Evolutionary conservation across 163 green algal genomes (phyloP), one percentile per base, ranked within the genome.

Genomic region (Scenedesmus sp.): DNA sequence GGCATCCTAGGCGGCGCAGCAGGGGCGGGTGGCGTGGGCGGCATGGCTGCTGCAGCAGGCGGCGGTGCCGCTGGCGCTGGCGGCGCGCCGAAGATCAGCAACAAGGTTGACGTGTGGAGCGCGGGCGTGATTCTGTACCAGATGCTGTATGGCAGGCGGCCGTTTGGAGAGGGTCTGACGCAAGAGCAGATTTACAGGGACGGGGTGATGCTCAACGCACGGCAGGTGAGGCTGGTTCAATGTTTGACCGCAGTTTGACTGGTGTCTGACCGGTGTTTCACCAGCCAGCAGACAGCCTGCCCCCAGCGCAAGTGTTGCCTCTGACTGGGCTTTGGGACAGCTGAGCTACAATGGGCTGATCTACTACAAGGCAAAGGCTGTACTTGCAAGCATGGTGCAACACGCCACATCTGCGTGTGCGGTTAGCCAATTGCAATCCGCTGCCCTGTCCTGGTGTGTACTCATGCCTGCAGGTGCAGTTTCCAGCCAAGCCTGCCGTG

Each of bases 121-220:
- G 94, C 96, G 61, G 98, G 98, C 30, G 96, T 99, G 80, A 99
- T 99, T 73, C 93, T 99, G 68, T 99, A 97, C 91, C 96, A 99
- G 95, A 98, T 99, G 97, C 94, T 99, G 90, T 99, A 96, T 91
- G 98, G 98, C 43, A 93, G 88, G 80, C 95, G 98, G 43, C 98
- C 98, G 15, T 99, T 98, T 94, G 96, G 96, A 1, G 95, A 98
- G 92, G 94, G 95, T 22, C 94, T 96, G 92, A 95, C 83, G 35
- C 98, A 99, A 94, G 98, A 99, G 94, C 94, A 96, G 81, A 98
- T 99, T 53, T 93, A 99, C 91, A 93, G 97, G 4, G 97, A 99
- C 40, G 93, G 97, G 20, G 94, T 97, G 4, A 98, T 99, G 93
- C 93, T 97, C 2, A 96, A 97, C 43, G 97, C 96, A 9, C 91